Base-by-base conservation (phyloP, 768 basidiomycete genomes). In the Dacryopinax spathularia region DNA sequence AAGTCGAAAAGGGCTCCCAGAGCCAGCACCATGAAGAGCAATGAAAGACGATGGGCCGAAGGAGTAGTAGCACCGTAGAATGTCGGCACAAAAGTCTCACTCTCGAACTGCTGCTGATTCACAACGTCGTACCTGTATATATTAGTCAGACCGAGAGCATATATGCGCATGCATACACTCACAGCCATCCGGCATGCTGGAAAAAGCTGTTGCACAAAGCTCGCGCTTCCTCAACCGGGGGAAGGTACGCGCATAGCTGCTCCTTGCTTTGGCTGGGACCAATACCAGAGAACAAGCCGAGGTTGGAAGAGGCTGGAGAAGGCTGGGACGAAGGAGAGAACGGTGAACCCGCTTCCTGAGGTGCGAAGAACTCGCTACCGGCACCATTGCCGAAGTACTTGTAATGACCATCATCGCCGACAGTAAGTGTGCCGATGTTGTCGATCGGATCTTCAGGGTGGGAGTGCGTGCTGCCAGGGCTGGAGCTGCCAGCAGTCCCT, bases 11-110 rank as follows among this genome's bases (percentile, higher is more conserved):
- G 75, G 0, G 79, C 73, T 0, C 81, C 87, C 27, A 89, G 77
- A 4, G 86, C 81, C 66, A 90, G 83, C 13, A 88, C 71, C 41
- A 80, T 79, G 69, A 84, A 87, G 20, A 89, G 76, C 29, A 89
- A 76, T 0, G 86, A 77, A 16, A 88, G 74, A 0, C 79, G 73
- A 64, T 87, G 83, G n/a, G 79, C 73, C n/a, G 71, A 72, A 7
- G 75, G 70, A 48, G 78, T 66, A 6, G 64, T 1, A 87, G 79
- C 13, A 70, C 72, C 16, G 74, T 74, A 15, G 87, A 67, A 15
- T 84, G 76, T 33, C 84, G 80, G 34, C 86, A 82, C 27, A 83
- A 75, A 5, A 89, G 73, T 63, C 84, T 82, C 18, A 72, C 72
- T 36, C 79, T 79, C 2, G 80, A 76, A 18, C 88, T 65, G 5